phyloP scores from a whole-genome alignment of 495 filamentous ascomycete species.

The Aspergillus conjunctus region DNA sequence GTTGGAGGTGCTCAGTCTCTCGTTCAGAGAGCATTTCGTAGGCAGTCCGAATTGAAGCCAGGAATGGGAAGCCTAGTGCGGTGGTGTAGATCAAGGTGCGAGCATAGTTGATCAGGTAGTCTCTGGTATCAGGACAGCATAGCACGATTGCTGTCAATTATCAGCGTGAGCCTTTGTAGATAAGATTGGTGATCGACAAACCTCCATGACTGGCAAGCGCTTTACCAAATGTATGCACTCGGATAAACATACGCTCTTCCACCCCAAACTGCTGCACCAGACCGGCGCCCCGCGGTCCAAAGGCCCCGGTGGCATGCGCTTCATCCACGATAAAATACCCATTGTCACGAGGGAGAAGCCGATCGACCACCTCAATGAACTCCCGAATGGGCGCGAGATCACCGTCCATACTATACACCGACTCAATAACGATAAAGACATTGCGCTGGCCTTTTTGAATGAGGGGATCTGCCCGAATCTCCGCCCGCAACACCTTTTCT shows the following conservation, averaged over 20 bases:
- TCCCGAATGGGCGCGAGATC: constrained; percentile 66
- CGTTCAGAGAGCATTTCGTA: constrained; percentile 49
- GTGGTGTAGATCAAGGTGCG: constrained; percentile 53
- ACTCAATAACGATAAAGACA: constrained; percentile 70
- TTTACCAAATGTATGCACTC: constrained; percentile 79
- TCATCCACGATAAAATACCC: constrained; percentile 77
- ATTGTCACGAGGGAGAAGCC: constrained; percentile 57
- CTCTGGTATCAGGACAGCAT: constrained; percentile 42
- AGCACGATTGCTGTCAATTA: constrained; percentile 44
- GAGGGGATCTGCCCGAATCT: constrained; percentile 32
- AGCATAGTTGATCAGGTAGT: constrained; percentile 51
- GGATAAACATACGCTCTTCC: constrained; percentile 66
- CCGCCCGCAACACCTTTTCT: constrained; percentile 38
- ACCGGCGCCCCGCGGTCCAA: constrained; percentile 64
- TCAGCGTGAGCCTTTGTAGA: not conserved
- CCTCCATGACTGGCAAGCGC: constrained; percentile 72
- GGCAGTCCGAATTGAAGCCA: constrained; percentile 48
- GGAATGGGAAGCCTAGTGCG: constrained; percentile 49
- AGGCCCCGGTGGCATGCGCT: constrained; percentile 72
- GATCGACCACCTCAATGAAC: constrained; percentile 59
- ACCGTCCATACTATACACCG: constrained; percentile 86
- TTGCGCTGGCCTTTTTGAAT: constrained; percentile 40
- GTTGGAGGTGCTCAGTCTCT: constrained; percentile 42
- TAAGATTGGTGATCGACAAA: constrained; percentile 39
- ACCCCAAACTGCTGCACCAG: constrained; percentile 67